phyloP scores from a whole-genome alignment of 225 moss, liverwort and hornwort genomes.

The Neckera pumila region DNA sequence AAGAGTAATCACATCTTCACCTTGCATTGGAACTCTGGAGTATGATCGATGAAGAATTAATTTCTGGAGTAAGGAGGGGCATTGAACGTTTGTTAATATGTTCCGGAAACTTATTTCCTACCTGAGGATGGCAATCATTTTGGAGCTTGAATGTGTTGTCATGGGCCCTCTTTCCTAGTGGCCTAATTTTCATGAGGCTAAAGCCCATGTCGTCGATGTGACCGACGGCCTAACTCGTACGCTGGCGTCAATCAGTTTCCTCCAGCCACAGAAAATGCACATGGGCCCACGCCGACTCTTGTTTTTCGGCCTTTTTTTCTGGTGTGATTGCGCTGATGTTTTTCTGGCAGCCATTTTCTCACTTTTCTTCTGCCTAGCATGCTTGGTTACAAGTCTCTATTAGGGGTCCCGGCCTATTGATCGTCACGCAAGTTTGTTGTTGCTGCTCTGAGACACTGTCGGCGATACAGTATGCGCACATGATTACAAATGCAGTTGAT shows the following conservation, averaged over 20 bases:
- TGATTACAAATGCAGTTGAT: not conserved
- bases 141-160: not conserved
- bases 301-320: not conserved
- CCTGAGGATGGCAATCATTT: not conserved
- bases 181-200: not conserved
- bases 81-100: not conserved
- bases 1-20: not conserved
- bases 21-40: not conserved
- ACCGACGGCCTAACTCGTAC: not conserved
- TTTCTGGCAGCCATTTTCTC: not conserved
- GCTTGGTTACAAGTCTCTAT: conserved; percentile 1
- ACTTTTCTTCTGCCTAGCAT: not conserved
- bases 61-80: not conserved
- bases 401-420: not conserved
- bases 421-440: not conserved
- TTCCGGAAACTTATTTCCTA: not conserved
- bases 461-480: not conserved
- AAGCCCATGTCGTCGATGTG: not conserved
- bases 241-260: not conserved
- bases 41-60: not conserved
- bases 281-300: not conserved
- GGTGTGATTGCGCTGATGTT: not conserved
- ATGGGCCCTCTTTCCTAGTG: not conserved
- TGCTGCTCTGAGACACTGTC: not conserved
- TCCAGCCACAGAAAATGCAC: not conserved